Conservation (phyloP, 2,329 filamentous ascomycete genomes). For the Simplicillium sp. region DNA sequence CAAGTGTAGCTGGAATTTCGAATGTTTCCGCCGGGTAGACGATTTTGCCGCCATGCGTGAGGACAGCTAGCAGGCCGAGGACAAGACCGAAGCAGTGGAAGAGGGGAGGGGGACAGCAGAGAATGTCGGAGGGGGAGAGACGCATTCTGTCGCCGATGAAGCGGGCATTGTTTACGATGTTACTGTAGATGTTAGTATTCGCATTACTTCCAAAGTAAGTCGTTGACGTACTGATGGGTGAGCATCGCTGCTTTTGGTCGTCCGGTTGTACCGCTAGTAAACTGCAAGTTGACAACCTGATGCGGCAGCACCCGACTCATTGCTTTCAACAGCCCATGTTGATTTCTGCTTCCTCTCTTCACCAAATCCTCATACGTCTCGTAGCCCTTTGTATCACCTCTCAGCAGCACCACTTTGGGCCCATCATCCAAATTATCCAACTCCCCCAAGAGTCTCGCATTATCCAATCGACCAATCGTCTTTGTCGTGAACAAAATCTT, state of each 20-base stretch:
- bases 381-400: constrained; percentile 44
- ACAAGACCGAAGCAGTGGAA: constrained; percentile 84
- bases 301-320: constrained; percentile 49
- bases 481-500: constrained; percentile 65
- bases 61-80: constrained; percentile 59
- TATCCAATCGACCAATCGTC: constrained; percentile 56
- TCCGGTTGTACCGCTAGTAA: constrained; percentile 67
- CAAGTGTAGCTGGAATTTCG: constrained; percentile 55
- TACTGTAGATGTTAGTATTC: constrained; percentile 27
- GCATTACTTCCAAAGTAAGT: background rate
- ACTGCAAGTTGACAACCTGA: constrained; percentile 65
- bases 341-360: constrained; percentile 36
- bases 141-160: constrained; percentile 69
- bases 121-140: constrained; percentile 53
- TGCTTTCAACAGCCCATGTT: constrained; percentile 38
- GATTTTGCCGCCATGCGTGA: constrained; percentile 68
- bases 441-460: constrained; percentile 46
- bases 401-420: constrained; percentile 50
- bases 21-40: constrained; percentile 71
- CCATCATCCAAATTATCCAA: constrained; percentile 34
- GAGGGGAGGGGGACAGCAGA: constrained; percentile 75
- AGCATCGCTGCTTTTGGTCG: constrained; percentile 67
- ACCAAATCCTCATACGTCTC: constrained; percentile 52
- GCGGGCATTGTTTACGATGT: constrained; percentile 55
- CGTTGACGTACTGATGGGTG: constrained; percentile 49